Evolutionary conservation across 306 rosid species (phyloP), one percentile per base, ranked within the genome.

Genomic region (Castanopsis chinensis): DNA sequence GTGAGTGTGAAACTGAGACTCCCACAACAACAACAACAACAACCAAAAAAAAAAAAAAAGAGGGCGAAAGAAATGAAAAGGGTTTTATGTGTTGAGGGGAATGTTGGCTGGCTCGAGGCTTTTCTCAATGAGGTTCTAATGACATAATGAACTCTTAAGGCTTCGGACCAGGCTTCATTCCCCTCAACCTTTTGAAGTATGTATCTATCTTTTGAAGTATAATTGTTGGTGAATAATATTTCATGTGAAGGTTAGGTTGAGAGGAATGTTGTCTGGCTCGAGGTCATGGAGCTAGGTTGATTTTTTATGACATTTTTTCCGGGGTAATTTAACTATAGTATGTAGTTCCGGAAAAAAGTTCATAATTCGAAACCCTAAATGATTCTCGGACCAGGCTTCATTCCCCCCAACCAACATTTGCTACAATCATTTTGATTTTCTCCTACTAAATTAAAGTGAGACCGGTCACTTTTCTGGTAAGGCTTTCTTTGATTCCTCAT

Each of bases 131-230:
- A 55, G 59, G 71, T 81, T 85, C 79, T 71, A 8, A 14, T 21
- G 52, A 28, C 30, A 67, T 30, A 30, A 64, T 13, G 52, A 67
- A 33, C 72, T 68, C 72, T 33, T 58, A 82, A 85, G 84, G 90
- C 92, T 87, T 92, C 94, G 97, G 97, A 90, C 94, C 97, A 92
- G 94, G 94, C 94, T 92, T 92, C 97, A 92, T 91, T 91, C 94
- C 97, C 88, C 92, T 89, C 90, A 91, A 89, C 72, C 25, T 37
- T 45, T 28, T 79, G 1, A 20, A 20, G 45, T 68, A 30, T 65
- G 3, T 32, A 25, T 49, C 14, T 49, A 49, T 49, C 53, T 10
- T 10, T 49, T 49, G 53, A 17, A 10, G 53, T 37, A 37, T 37
- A 37, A 37, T 8, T 37, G 11, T 37, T 37, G 45, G 11, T 37